Percentiles rank a stretch among this genome's conserved stretches.
Evolutionary conservation across 306 rosid species (phyloP).

Genomic region (Prinsepia uniflora): DNA sequence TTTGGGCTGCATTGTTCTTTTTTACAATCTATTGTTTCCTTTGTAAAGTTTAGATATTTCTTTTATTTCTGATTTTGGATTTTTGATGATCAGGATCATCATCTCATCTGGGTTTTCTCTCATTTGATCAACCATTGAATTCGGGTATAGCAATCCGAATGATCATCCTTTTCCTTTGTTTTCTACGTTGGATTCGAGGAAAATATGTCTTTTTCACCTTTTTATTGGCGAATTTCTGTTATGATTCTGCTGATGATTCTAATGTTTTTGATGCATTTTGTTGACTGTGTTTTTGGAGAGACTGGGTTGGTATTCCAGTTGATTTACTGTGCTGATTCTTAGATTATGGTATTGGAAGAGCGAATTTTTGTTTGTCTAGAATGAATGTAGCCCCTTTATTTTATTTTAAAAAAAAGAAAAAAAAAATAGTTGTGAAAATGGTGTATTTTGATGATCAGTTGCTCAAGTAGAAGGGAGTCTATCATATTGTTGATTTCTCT

Average conservation of each 20-base stretch:
- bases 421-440: background rate
- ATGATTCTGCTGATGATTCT: constrained; percentile 8
- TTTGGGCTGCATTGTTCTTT: constrained; percentile 22
- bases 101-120: constrained; percentile 13
- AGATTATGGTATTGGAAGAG: no score
- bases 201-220: background rate
- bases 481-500: background rate
- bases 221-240: background rate
- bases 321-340: background rate
- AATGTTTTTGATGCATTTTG: background rate
- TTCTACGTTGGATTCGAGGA: background rate
- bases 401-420: background rate
- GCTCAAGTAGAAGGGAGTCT: background rate
- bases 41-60: background rate
- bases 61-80: constrained; percentile 20
- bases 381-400: background rate
- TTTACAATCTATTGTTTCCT: background rate
- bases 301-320: constrained; percentile 6
- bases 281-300: constrained; percentile 15
- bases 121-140: constrained; percentile 17
- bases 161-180: background rate
- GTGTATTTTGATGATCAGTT: constrained; percentile 2
- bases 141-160: constrained; percentile 13
- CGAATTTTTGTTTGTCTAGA: background rate
- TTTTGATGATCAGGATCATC: constrained; percentile 19